These are phyloP conservation scores for Pseudogymnoascus sp. DNA, from an alignment of 2,329 filamentous ascomycete genomes.

Conservation along the genomic window DNA sequence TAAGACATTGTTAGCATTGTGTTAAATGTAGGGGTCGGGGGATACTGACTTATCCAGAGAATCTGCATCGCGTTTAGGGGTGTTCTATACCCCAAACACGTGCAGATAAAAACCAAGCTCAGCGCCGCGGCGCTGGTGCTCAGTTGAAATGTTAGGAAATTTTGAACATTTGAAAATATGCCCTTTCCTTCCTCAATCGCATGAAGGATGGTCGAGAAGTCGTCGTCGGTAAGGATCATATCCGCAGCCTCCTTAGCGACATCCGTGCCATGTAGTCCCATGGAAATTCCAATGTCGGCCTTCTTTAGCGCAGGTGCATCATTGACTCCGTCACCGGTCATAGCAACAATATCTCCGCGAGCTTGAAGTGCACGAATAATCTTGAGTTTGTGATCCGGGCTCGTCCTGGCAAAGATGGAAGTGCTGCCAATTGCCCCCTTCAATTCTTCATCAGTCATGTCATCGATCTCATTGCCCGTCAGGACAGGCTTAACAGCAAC, in stretches of 20 bases:
- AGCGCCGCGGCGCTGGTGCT: conserved; percentile 94
- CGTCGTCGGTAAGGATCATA: conserved; percentile 86
- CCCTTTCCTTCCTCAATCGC: conserved; percentile 98
- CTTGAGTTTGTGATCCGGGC: conserved; percentile 96
- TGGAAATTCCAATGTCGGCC: conserved; percentile 95
- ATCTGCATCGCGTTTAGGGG: conserved; percentile 99
- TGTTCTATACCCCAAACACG: conserved; percentile 86
- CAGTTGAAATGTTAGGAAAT: conserved; percentile 96
- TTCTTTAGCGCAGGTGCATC: conserved; percentile 95
- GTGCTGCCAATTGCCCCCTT: conserved; percentile 79
- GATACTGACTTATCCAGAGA: conserved; percentile 88
- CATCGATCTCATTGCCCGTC: conserved; percentile 84
- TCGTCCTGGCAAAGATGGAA: conserved; percentile 92
- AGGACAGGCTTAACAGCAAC: conserved; percentile 66
- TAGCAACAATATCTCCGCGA: conserved; percentile 92
- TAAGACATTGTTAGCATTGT: conserved; percentile 37
- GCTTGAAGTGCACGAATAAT: conserved; percentile 88
- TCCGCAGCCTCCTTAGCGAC: conserved; percentile 95
- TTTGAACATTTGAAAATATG: conserved; percentile 99
- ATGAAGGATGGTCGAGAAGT: conserved; percentile 84
- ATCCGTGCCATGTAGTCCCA: conserved; percentile 91
- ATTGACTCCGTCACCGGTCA: conserved; percentile 98
- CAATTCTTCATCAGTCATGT: conserved; percentile 80
- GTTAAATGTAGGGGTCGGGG: not conserved
- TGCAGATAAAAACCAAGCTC: conserved; percentile 86